Conservation (phyloP, 2,329 filamentous ascomycete genomes). For the Fusarium buxicola region DNA sequence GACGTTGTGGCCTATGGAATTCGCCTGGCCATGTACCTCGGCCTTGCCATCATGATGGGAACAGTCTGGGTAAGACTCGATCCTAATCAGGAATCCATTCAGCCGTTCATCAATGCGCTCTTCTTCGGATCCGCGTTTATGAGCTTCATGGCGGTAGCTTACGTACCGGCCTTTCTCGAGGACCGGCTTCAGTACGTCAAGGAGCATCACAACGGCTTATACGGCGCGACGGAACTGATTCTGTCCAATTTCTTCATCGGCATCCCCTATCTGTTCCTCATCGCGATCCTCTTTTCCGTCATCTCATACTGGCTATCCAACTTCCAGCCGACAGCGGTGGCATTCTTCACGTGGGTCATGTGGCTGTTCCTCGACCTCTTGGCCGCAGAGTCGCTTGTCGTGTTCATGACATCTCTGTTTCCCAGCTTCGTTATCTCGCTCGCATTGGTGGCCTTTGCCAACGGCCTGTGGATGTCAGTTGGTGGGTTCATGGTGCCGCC, state of each 20-base stretch:
- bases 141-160: conserved; percentile 86
- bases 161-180: conserved; percentile 86
- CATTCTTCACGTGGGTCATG: conserved; percentile 83
- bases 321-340: conserved; percentile 72
- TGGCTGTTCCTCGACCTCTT: conserved; percentile 89
- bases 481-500: conserved; percentile 84
- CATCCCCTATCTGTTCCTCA: conserved; percentile 82
- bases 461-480: conserved; percentile 91
- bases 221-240: conserved; percentile 78
- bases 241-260: conserved; percentile 86
- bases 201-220: conserved; percentile 84
- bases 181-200: conserved; percentile 54
- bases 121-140: conserved; percentile 81
- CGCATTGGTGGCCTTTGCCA: conserved; percentile 84
- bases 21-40: conserved; percentile 81
- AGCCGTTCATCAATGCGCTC: conserved; percentile 85
- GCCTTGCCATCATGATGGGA: conserved; percentile 86
- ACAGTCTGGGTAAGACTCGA: conserved; percentile 84
- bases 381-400: conserved; percentile 84
- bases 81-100: conserved; percentile 77
- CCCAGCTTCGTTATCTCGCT: conserved; percentile 85
- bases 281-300: conserved; percentile 78
- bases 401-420: conserved; percentile 77
- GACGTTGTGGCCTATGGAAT: conserved; percentile 88
- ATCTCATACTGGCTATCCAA: conserved; percentile 85